phyloP scores from a whole-genome alignment of 495 filamentous ascomycete genomes.

The Penicillium manginii region DNA sequence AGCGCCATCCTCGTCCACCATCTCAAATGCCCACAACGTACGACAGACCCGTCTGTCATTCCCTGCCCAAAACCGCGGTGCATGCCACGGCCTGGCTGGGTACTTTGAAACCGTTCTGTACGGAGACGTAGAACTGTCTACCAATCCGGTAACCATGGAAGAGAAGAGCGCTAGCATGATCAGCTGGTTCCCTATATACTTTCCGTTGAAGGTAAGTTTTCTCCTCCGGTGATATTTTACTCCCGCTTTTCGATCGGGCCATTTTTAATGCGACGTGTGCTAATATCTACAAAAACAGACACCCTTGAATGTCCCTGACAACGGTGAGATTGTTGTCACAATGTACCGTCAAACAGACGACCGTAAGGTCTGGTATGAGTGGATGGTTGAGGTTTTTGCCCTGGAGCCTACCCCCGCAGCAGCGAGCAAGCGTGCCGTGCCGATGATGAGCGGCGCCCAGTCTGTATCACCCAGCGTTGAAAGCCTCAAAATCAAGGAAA shows the following conservation, averaged over 20 bases:
- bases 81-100: conserved; percentile 88
- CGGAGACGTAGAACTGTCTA: conserved; percentile 81
- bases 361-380: conserved; percentile 98
- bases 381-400: conserved; percentile 85
- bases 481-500: conserved; percentile 29
- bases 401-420: conserved; percentile 35
- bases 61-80: conserved; percentile 70
- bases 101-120: conserved; percentile 97
- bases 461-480: conserved; percentile 37
- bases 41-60: conserved; percentile 76
- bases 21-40: conserved; percentile 84
- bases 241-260: background rate
- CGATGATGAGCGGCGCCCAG: conserved; percentile 39
- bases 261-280: background rate
- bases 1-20: conserved; percentile 35
- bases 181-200: conserved; percentile 98
- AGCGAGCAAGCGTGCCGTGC: conserved; percentile 23
- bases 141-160: conserved; percentile 89
- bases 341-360: conserved; percentile 97
- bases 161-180: conserved; percentile 95
- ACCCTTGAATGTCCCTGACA: conserved; percentile 84
- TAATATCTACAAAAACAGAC: conserved; percentile 52
- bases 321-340: conserved; percentile 80
- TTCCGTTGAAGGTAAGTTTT: conserved; percentile 81
- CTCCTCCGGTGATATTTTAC: background rate